These are phyloP conservation scores for Rosa chinensis DNA, from an alignment of 306 rosid species.

Conservation along the genomic window DNA sequence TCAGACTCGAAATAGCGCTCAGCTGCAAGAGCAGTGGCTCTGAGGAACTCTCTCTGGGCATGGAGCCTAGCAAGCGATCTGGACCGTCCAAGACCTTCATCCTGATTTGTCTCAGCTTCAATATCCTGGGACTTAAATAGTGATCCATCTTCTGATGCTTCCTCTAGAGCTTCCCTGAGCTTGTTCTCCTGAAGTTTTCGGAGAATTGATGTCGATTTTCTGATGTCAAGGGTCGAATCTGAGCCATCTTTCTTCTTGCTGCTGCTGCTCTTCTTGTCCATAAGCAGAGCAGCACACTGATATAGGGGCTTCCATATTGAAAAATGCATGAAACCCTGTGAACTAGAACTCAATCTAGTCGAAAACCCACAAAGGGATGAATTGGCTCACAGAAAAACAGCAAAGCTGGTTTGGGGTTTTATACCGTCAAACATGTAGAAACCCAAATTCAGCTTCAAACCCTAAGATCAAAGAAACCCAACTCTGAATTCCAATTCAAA, in stretches of 20 bases:
- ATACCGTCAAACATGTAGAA: conserved; percentile 26
- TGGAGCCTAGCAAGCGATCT: conserved; percentile 85
- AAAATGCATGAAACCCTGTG: conserved; percentile 44
- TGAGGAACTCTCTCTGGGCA: conserved; percentile 87
- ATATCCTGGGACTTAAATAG: conserved; percentile 72
- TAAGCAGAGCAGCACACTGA: conserved; percentile 52
- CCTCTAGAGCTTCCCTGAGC: conserved; percentile 97
- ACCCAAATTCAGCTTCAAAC: conserved; percentile 25
- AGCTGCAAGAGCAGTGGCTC: conserved; percentile 87
- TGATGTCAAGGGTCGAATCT: conserved; percentile 43
- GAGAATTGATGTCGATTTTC: conserved; percentile 62
- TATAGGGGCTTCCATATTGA: conserved; percentile 57
- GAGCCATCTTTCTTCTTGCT: conserved; percentile 56
- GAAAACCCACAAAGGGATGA: conserved; percentile 8
- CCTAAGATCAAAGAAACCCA: conserved; percentile 34
- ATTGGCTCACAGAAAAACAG: not conserved
- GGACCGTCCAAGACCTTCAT: conserved; percentile 68
- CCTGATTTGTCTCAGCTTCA: conserved; percentile 66
- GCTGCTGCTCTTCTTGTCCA: conserved; percentile 73
- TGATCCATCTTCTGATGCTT: conserved; percentile 95
- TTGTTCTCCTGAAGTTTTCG: conserved; percentile 83
- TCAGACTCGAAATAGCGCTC: conserved; percentile 74
- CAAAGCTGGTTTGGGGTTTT: not conserved
- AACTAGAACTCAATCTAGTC: conserved; percentile 1
- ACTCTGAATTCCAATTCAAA: conserved; percentile 25